Base-by-base conservation (phyloP, 768 basidiomycete genomes). In the Clathrus columnatus region DNA sequence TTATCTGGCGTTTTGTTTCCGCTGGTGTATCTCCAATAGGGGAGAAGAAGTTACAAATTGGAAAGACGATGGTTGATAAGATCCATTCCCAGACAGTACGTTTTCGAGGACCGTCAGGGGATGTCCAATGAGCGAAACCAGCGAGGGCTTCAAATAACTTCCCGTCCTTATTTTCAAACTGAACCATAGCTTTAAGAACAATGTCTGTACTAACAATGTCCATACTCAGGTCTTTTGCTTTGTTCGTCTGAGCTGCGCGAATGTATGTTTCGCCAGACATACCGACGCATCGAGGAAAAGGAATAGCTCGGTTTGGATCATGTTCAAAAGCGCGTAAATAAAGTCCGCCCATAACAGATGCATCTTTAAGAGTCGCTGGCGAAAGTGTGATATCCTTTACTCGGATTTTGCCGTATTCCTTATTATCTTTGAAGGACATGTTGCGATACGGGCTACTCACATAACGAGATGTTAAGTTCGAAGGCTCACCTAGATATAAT, bases 31-130 rank as follows among this genome's bases (percentile, higher is more conserved):
- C 46, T 47, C 16, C 16, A 23, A 16, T 17, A 17, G 54, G 54
- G 14, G 44, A 29, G 41, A 47, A 28, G n/a, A 55, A 8, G 4
- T 36, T 10, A 18, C 48, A 28, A 20, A 55, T 27, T 16, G 54
- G 54, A 24, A 47, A 55, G n/a, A 55, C 29, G 18, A 55, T 30
- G n/a, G 46, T 47, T 8, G 54, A 48, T 27, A 30, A 48, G 18
- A 55, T 29, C 54, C 54, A 55, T 18, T 55, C 54, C 54, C 54
- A 47, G 7, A 55, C 18, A 18, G 54, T 47, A 18, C 54, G 54
- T 21, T 26, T 30, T 17, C 54, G 44, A 20, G 30, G 10, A n/a
- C 54, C 23, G 30, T n/a, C 20, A n/a, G 54, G 54, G 7, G 45
- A n/a, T 5, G 44, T 10, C 54, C 54, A 55, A 30, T 17, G 7